These are phyloP conservation scores for Verbascum thapsus DNA, from an alignment of 257 asterid genomes.

Conservation along the genomic window DNA sequence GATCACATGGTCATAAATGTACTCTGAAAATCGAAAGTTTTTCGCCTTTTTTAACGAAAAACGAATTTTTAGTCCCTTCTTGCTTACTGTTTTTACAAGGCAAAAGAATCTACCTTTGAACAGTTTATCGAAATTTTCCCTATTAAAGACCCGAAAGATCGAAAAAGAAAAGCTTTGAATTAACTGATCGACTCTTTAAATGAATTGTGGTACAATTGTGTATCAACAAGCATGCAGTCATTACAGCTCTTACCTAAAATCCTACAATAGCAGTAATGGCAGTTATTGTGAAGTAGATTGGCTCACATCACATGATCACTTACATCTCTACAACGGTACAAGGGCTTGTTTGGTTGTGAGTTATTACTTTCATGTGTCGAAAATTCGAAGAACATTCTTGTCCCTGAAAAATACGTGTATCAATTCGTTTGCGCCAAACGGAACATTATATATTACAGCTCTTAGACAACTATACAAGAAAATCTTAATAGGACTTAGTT, in stretches of 20 bases:
- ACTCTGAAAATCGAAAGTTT: background rate
- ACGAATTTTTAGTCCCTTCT: background rate
- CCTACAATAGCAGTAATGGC: conserved; percentile 42
- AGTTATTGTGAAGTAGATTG: conserved; percentile 43
- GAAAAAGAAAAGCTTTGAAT: conserved; percentile 7
- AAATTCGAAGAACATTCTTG: conserved; percentile 2
- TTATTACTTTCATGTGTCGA: conserved; percentile 14
- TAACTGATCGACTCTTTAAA: conserved; percentile 34
- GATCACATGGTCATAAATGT: background rate
- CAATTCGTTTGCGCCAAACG: no score
- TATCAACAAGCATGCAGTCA: conserved; percentile 36
- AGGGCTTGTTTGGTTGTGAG: conserved; percentile 28
- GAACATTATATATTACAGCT: background rate
- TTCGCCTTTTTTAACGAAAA: no score
- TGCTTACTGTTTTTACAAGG: background rate
- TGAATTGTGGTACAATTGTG: conserved; percentile 32
- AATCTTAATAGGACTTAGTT: background rate
- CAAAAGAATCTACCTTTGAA: background rate
- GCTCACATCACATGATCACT: conserved; percentile 45
- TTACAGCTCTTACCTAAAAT: conserved; percentile 50
- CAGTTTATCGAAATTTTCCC: background rate
- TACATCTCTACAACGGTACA: conserved; percentile 23
- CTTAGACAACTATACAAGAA: background rate
- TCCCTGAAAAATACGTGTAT: background rate
- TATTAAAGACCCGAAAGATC: background rate